Evolutionary conservation across 805 yeast genomes (phyloP), one percentile per base, ranked within the genome.

Genomic region (Candida quercuum): DNA sequence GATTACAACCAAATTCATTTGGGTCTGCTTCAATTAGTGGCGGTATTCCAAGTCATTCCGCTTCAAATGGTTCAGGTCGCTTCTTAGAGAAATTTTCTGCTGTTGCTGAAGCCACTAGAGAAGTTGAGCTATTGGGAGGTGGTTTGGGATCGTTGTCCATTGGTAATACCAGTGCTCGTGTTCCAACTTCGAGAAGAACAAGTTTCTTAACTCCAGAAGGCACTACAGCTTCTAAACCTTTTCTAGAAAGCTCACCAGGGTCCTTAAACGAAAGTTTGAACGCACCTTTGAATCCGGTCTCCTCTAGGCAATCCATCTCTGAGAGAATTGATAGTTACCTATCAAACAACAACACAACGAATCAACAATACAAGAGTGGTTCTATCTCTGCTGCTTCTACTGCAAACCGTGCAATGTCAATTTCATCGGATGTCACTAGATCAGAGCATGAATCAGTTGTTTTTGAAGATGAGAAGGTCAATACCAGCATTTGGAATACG

Each of bases 51-150:
- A 45, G 51, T 42, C 47, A 45, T 22, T 32, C 58, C 24, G 50
- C 52, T 26, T 17, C 46, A 23, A 36, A 53, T 28, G 61, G 61
- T 2, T 47, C 61, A 7, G 62, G 67, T 15, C 64, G 74, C 34
- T 80, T 80, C 49, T 60, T 80, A 43, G 80, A 76, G 44, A 78
- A 78, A 57, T 80, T 80, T 50, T 65, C 81, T 6, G 64, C 76
- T 2, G 81, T 80, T 14, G 81, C 83, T 6, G 86, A 80, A 39
- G 81, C 82, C 33, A 80, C 87, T 0, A 66, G 82, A 49, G 87
- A 80, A 46, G 66, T 78, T 32, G 86, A 79, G 47, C 47, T 70
- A 12, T 52, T 71, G 16, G 63, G 64, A 33, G 63, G 64, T 36
- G 71, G 69, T 11, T 51, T 74, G 37, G 67, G 69, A n/a, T 55